These are phyloP conservation scores for Ascoidea tarda DNA, from an alignment of 805 yeast species.

Conservation along the genomic window DNA sequence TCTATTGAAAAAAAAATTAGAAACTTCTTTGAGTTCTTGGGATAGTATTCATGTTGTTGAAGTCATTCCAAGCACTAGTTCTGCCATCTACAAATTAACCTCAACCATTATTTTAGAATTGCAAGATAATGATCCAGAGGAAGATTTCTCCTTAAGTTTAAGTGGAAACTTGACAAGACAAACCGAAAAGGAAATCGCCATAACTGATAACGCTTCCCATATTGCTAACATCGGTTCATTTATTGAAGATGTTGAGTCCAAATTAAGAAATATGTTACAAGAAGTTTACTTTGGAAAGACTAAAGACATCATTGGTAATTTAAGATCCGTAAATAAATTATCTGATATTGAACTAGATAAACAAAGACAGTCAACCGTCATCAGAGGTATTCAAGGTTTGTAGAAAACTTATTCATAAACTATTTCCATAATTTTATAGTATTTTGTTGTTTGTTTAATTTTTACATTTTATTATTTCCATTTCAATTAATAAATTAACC, in stretches of 20 bases:
- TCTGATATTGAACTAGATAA: conserved; percentile 4
- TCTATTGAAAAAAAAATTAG: conserved; percentile 56
- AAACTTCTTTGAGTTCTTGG: conserved; percentile 47
- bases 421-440: too few species aligned
- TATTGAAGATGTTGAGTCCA: conserved; percentile 80
- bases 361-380: too few species aligned
- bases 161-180: conserved; percentile 86
- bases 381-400: too few species aligned
- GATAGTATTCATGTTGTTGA: conserved; percentile 92
- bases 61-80: conserved; percentile 26
- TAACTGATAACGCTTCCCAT: conserved; percentile 46
- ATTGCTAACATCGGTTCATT: conserved; percentile 74
- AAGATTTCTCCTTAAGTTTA: conserved; percentile 26
- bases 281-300: conserved; percentile 95
- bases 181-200: conserved; percentile 35
- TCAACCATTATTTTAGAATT: conserved; percentile 79
- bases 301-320: conserved; percentile 68
- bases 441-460: too few species aligned
- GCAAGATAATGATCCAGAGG: conserved; percentile 13
- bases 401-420: too few species aligned
- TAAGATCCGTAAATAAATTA: conserved; percentile 24
- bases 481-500: too few species aligned
- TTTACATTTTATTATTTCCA: too few species aligned
- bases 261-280: conserved; percentile 74
- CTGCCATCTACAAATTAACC: conserved; percentile 55